Conservation (phyloP, 2,329 filamentous ascomycete species). For the Pseudogymnoascus sp. region DNA sequence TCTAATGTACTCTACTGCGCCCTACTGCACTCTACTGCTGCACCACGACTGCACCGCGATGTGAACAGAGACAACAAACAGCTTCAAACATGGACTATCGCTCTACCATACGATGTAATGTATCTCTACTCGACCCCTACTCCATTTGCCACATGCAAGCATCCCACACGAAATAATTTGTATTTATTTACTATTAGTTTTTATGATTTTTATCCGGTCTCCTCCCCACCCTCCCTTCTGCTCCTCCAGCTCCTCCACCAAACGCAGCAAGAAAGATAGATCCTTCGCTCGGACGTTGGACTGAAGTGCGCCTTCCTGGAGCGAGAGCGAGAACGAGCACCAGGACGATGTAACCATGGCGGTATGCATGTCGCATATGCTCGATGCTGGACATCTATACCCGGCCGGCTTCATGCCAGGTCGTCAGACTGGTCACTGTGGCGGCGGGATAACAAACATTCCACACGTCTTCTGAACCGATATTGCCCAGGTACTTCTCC, state of each 20-base stretch:
- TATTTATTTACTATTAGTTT: background rate
- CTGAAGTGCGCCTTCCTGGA: background rate
- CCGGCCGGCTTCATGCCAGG: background rate
- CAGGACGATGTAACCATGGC: background rate
- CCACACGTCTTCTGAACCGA: background rate
- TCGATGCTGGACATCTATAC: background rate
- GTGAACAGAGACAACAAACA: background rate
- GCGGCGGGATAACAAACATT: background rate
- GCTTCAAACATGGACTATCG: background rate
- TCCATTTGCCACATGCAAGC: background rate
- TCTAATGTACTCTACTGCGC: conserved; percentile 1
- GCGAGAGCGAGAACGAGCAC: background rate
- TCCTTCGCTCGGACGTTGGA: background rate
- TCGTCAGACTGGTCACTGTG: background rate
- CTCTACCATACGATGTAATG: background rate
- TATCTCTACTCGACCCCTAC: background rate
- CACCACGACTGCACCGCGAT: background rate
- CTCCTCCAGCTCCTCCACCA: background rate
- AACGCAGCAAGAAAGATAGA: background rate
- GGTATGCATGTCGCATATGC: background rate
- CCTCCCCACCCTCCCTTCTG: background rate
- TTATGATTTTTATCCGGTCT: background rate
- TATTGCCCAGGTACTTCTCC: background rate
- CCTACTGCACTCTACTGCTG: background rate
- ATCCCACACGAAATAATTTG: conserved; percentile 2